Percentiles rank a stretch among this genome's conserved stretches.
Evolutionary conservation across 768 basidiomycete genomes (phyloP).

Genomic region (Lactifluus volemus): DNA sequence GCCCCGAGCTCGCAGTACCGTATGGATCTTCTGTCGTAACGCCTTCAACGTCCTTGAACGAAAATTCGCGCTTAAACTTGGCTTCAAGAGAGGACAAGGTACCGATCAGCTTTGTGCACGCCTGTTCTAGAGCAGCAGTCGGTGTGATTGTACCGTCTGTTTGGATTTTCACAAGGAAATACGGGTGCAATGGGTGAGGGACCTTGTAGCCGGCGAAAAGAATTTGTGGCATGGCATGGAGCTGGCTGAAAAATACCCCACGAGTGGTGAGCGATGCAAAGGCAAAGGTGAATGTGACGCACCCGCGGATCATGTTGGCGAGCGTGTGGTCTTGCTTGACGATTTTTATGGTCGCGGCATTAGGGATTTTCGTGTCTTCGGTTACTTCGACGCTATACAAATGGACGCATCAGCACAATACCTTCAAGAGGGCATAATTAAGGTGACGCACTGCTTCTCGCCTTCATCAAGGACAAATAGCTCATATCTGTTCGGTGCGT

Average conservation of each 20-base stretch:
- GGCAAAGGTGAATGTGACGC: conserved; percentile 27
- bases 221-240: conserved; percentile 77
- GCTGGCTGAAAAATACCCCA: conserved; percentile 50
- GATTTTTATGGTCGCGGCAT: conserved; percentile 91
- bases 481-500: conserved; percentile 91
- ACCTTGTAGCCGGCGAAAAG: conserved; percentile 98
- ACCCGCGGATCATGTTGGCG: conserved; percentile 95
- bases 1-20: conserved; percentile 20
- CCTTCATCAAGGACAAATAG: conserved; percentile 87
- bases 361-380: conserved; percentile 97
- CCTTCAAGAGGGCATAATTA: neutral
- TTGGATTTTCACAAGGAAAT: conserved; percentile 93
- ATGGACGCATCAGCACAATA: conserved; percentile 12
- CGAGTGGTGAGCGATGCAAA: neutral
- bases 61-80: conserved; percentile 78
- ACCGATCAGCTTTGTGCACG: conserved; percentile 72
- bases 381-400: conserved; percentile 68
- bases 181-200: conserved; percentile 90
- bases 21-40: conserved; percentile 27
- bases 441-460: conserved; percentile 76
- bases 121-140: conserved; percentile 71
- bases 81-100: conserved; percentile 51
- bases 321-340: conserved; percentile 97
- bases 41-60: conserved; percentile 62
- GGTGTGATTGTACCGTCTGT: conserved; percentile 86